Base-by-base conservation (phyloP, 2,329 filamentous ascomycete species). In the Penicillium sp. region DNA sequence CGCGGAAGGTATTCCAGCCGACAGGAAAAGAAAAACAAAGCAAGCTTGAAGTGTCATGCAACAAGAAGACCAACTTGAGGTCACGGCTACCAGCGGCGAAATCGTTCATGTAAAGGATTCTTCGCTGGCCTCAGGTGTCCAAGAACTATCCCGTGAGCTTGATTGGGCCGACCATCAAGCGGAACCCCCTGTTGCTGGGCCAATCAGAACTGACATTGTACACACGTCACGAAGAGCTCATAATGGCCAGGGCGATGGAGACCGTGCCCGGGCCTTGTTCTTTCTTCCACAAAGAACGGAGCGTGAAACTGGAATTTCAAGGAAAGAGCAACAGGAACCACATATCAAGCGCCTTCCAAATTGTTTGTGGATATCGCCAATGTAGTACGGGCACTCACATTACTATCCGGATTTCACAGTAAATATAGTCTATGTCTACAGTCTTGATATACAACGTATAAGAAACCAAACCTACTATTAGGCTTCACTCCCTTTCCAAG, bases 41-140 rank as follows among this genome's bases (percentile, higher is more conserved):
- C 48, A 11, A 29, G 23, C 48, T 31, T 31, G 41, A 56, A 38
- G 11, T 48, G 44, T 56, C 21, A 19, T 44, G 44, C 21, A 51
- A 53, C 48, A 17, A 51, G 8, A 47, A 35, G 29, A 26, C 26
- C 41, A 31, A 38, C 13, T 59, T 59, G 57, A 59, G 57, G 50
- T 58, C 31, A 55, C 60, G 60, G 55, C 50, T 58, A 62, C 29
- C 31, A 26, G 54, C 59, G 54, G 60, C 60, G 60, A 58, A 47
- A 53, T 52, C 44, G 35, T 51, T 56, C 41, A 41, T 41, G 35
- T 41, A 31, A 47, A 23, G 41, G 31, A 53, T 23, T 21, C 11
- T 17, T 13, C n/a, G 6, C 11, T 49, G 23, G 60, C 55, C 60
- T 62, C 23, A 58, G 60, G 60, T 53, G 49, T 30, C 49, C 17